phyloP scores from a whole-genome alignment of 2,329 filamentous ascomycete genomes.

The Epicoccum sorghinum region DNA sequence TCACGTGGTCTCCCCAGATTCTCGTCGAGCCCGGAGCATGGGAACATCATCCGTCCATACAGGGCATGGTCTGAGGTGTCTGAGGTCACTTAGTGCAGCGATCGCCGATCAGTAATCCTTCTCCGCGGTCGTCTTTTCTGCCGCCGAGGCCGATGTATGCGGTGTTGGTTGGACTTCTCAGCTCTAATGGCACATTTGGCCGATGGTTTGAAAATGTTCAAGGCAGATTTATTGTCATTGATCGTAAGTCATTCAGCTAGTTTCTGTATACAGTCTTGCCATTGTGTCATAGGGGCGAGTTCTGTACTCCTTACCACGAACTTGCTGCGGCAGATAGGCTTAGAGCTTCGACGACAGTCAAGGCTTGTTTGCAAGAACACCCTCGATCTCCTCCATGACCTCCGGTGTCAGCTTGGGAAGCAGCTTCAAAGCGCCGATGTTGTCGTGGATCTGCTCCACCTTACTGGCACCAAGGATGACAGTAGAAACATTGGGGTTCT shows the following conservation, averaged over 20 bases:
- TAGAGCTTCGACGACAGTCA: slow-evolving; percentile 22
- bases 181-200: background rate
- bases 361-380: slow-evolving; percentile 49
- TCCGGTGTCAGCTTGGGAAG: slow-evolving; percentile 48
- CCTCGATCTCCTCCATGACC: slow-evolving; percentile 49
- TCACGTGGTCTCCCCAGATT: slow-evolving; percentile 13
- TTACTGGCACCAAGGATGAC: slow-evolving; percentile 63
- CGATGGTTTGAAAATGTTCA: background rate
- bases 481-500: slow-evolving; percentile 63
- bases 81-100: background rate
- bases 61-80: background rate
- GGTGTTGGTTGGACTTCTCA: no score
- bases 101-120: background rate
- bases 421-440: slow-evolving; percentile 54
- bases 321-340: background rate
- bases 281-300: background rate
- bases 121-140: background rate
- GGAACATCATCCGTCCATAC: slow-evolving; percentile 14
- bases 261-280: background rate
- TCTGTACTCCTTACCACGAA: background rate
- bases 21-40: background rate
- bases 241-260: background rate
- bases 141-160: background rate
- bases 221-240: background rate
- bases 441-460: slow-evolving; percentile 57